Base-by-base conservation (phyloP, 2,329 filamentous ascomycete species). In the Herpotrichia juniperi region DNA sequence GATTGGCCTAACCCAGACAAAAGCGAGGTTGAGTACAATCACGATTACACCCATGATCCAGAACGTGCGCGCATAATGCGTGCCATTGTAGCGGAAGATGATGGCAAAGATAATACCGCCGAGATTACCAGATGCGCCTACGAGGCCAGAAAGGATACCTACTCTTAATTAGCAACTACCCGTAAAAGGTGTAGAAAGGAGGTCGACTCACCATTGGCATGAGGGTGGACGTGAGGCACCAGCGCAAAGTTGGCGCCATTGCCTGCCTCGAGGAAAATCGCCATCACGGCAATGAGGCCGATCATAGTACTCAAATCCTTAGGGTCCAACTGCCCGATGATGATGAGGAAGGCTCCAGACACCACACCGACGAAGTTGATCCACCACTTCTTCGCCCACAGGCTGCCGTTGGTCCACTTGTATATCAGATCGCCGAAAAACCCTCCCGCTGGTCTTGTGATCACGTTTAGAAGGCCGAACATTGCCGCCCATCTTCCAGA, bases 171-270 rank as follows among this genome's bases (percentile, higher is more conserved):
- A 62, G 64, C 26, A 48, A 37, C 14, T 22, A 4, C n/a, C 16
- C 9, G 19, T 16, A 14, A 21, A 8, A 30, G 32, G 22, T 16
- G 10, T 22, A 28, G 4, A 24, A 17, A 19, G 17, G 16, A 12
- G 16, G 21, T 14, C 6, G 35, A 63, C 73, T 66, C 76, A 72
- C 91, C 92, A 72, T 96, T 96, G 54, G 91, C 90, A 54, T 82
- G 83, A 1, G 91, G 90, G 73, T 93, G 89, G 1, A 96, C 88
- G 68, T 96, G 93, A 3, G 92, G 91, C 21, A 96, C 88, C 5
- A 96, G 81, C 0, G 90, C 85, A 73, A 94, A 96, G 76, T 90
- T 94, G 34, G 90, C 87, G 0, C 93, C 93, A 68, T 96, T 96
- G 35, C 87, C 87, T 1, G 89, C 90, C 71, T 96, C 91, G 37